Percentiles rank a stretch among this genome's conserved stretches.
phyloP scores from a whole-genome alignment of 2,329 filamentous ascomycete species.

The Teratosphaeria destructans region DNA sequence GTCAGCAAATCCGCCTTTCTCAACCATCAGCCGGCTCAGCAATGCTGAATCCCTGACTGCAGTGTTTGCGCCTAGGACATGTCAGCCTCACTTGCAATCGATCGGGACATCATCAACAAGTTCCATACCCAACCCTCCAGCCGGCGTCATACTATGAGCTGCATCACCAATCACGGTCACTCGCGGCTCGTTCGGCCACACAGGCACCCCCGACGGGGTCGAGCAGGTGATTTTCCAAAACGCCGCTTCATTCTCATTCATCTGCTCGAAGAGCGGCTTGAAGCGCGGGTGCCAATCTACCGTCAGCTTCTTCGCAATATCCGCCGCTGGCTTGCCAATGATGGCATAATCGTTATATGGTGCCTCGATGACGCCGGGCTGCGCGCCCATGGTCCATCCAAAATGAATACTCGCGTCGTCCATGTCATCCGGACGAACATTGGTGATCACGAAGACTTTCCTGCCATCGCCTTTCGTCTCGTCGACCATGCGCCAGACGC shows the following conservation, averaged over 20 bases:
- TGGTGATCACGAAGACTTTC: slow-evolving; percentile 49
- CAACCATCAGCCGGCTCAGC: slow-evolving; percentile 41
- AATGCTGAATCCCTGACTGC: slow-evolving; percentile 46
- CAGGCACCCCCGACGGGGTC: slow-evolving; percentile 47
- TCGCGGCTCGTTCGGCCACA: slow-evolving; percentile 48
- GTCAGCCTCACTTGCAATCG: slow-evolving; percentile 22
- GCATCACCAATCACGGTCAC: slow-evolving; percentile 52
- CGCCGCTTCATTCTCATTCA: slow-evolving; percentile 46
- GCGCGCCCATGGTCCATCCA: slow-evolving; percentile 53
- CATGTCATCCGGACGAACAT: slow-evolving; percentile 51
- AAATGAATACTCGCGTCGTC: slow-evolving; percentile 47
- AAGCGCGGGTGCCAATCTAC: slow-evolving; percentile 47
- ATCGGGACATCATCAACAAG: neutral
- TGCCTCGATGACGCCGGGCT: slow-evolving; percentile 46
- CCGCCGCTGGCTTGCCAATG: slow-evolving; percentile 46
- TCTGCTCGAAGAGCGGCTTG: slow-evolving; percentile 48
- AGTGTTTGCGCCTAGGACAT: slow-evolving; percentile 48
- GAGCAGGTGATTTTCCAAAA: slow-evolving; percentile 61
- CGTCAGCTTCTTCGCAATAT: slow-evolving; percentile 47
- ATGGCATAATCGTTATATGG: slow-evolving; percentile 52
- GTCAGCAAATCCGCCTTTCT: slow-evolving; percentile 40
- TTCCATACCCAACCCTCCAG: slow-evolving; percentile 6
- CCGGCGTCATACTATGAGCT: slow-evolving; percentile 48
- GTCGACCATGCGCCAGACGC: slow-evolving; percentile 50
- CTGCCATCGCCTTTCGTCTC: slow-evolving; percentile 34